A percentile compares a stretch with the other conserved stretches of the same genome.
These are phyloP conservation scores for Capsella rubella DNA, from an alignment of 441 rosid genomes.

Conservation along the genomic window DNA sequence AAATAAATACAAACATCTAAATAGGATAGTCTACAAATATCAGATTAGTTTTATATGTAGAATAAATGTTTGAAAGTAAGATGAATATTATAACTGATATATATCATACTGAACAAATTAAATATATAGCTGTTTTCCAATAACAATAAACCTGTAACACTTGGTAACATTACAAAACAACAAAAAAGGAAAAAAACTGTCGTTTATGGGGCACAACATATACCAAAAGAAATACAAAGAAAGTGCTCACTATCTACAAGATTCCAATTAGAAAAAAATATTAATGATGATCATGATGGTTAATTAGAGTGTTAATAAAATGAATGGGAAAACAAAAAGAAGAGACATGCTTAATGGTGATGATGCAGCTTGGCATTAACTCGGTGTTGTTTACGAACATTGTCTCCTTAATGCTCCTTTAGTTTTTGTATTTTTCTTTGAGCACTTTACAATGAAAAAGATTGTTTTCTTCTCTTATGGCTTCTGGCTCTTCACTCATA, in stretches of 20 bases:
- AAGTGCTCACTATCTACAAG: constrained; percentile 41
- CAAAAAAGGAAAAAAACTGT: constrained; percentile 23
- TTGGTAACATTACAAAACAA: neutral
- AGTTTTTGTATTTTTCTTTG: constrained; percentile 35
- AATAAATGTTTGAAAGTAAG: no score
- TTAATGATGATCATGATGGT: constrained; percentile 35
- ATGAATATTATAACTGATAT: no score
- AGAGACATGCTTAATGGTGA: constrained; percentile 47
- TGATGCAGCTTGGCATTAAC: constrained; percentile 49
- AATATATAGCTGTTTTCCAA: no score
- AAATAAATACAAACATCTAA: no score
- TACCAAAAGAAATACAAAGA: constrained; percentile 2
- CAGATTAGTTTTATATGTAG: no score
- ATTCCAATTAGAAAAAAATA: constrained; percentile 22
- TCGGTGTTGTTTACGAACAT: constrained; percentile 38
- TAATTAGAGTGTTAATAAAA: constrained; percentile 24
- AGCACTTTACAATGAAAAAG: constrained; percentile 38
- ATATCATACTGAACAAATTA: no score
- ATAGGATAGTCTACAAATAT: no score
- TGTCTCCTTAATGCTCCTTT: constrained; percentile 48
- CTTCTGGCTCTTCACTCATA: constrained; percentile 37
- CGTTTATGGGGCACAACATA: constrained; percentile 23
- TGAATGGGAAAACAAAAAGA: constrained; percentile 35
- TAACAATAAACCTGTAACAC: no score
- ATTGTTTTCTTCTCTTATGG: constrained; percentile 15